Percentiles rank a stretch among this genome's conserved stretches.
phyloP scores from a whole-genome alignment of 257 asterid genomes.

The Rubia yunnanensis region DNA sequence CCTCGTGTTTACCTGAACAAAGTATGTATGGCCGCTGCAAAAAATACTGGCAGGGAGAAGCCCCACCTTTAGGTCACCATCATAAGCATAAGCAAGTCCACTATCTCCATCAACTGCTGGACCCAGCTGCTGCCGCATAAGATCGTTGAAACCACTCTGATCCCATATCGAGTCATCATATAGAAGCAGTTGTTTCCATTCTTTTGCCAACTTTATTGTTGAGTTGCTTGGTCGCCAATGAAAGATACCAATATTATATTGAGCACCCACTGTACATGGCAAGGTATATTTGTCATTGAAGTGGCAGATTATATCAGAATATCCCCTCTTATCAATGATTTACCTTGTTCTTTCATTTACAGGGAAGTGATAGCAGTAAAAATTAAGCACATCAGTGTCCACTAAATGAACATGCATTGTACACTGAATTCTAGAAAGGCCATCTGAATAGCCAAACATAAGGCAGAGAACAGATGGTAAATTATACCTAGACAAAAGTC shows the following conservation, averaged over 20 bases:
- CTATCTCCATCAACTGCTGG: conserved; percentile 96
- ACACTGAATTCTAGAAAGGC: background rate
- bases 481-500: background rate
- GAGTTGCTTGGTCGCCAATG: conserved; percentile 94
- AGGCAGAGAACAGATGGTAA: background rate
- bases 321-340: background rate
- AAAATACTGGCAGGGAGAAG: conserved; percentile 95
- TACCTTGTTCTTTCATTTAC: background rate
- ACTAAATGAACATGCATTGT: background rate
- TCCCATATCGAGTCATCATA: conserved; percentile 90
- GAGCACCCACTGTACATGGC: conserved; percentile 57
- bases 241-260: conserved; percentile 93
- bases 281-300: conserved; percentile 8
- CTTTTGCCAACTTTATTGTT: conserved; percentile 72
- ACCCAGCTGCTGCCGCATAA: conserved; percentile 78
- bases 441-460: background rate
- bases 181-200: conserved; percentile 85
- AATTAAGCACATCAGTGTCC: background rate
- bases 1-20: conserved; percentile 68
- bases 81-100: conserved; percentile 95
- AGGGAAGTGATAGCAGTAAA: background rate
- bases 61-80: conserved; percentile 89
- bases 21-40: conserved; percentile 98
- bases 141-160: conserved; percentile 90
- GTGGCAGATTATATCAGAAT: conserved; percentile 2